Percentiles rank a stretch among this genome's conserved stretches.
These are phyloP conservation scores for Forsythia suspensa DNA, from an alignment of 257 asterid genomes.

Conservation along the genomic window DNA sequence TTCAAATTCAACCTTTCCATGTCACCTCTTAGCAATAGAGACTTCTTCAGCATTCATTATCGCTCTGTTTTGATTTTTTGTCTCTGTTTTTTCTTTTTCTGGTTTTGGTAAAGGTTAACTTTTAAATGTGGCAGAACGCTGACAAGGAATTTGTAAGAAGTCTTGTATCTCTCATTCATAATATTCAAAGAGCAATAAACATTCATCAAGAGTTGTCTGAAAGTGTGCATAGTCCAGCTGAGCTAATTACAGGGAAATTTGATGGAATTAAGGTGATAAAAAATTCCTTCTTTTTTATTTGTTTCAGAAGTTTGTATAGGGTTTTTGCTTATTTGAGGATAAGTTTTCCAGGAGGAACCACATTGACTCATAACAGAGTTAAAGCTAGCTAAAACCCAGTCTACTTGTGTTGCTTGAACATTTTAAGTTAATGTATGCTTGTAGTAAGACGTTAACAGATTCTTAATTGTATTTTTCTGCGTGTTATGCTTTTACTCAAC, in stretches of 20 bases:
- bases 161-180: constrained; percentile 58
- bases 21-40: background rate
- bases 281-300: constrained; percentile 3
- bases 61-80: background rate
- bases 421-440: background rate
- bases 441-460: background rate
- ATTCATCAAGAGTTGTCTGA: constrained; percentile 53
- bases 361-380: background rate
- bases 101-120: background rate
- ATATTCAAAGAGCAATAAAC: constrained; percentile 52
- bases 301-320: background rate
- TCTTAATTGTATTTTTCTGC: background rate
- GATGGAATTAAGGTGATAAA: constrained; percentile 76
- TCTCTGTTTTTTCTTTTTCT: too few relatives aligned
- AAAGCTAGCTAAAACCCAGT: background rate
- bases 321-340: background rate
- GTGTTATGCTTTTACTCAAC: background rate
- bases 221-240: constrained; percentile 52
- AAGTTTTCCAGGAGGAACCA: background rate
- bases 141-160: constrained; percentile 60
- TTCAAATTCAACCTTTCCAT: constrained; percentile 8
- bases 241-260: constrained; percentile 76
- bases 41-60: background rate
- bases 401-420: background rate
- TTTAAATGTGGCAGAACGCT: constrained; percentile 55